A percentile compares a stretch with the other conserved stretches of the same genome.
Conservation (phyloP, 2,329 filamentous ascomycete species). For the Lachnellula arida region DNA sequence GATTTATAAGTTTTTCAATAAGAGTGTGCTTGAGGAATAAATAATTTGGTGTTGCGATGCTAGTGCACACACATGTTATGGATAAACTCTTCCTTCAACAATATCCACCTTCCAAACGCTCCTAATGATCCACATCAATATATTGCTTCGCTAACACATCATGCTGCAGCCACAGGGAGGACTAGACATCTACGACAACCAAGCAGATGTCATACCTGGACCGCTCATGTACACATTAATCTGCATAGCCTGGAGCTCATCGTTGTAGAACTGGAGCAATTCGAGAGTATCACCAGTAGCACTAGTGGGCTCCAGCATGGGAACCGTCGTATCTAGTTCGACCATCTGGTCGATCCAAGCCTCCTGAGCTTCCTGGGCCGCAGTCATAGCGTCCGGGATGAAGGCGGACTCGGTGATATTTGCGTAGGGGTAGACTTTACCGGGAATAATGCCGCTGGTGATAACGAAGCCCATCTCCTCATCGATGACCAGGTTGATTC, state of each 20-base stretch:
- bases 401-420: conserved; percentile 13
- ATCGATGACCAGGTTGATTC: conserved; percentile 18
- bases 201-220: conserved; percentile 17
- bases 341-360: conserved; percentile 14
- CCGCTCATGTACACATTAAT: conserved; percentile 22
- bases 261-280: conserved; percentile 20
- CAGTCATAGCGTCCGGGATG: conserved; percentile 15
- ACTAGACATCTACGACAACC: conserved; percentile 10
- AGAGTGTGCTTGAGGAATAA: conserved; percentile 27
- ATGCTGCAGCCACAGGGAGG: too few species aligned
- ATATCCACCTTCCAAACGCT: too few species aligned
- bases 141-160: too few species aligned
- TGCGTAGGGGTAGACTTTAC: conserved; percentile 18
- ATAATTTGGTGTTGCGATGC: too few species aligned
- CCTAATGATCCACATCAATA: too few species aligned
- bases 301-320: conserved; percentile 14
- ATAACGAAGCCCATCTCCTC: conserved; percentile 22
- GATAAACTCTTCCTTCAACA: too few species aligned
- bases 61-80: too few species aligned
- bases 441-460: conserved; percentile 18
- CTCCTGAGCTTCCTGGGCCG: conserved; percentile 18
- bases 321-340: conserved; percentile 8
- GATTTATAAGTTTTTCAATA: conserved; percentile 76
- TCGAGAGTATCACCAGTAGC: conserved; percentile 22
- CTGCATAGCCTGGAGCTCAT: conserved; percentile 22